Evolutionary conservation across 768 basidiomycete genomes (phyloP).

Genomic region (Trametes punicea): DNA sequence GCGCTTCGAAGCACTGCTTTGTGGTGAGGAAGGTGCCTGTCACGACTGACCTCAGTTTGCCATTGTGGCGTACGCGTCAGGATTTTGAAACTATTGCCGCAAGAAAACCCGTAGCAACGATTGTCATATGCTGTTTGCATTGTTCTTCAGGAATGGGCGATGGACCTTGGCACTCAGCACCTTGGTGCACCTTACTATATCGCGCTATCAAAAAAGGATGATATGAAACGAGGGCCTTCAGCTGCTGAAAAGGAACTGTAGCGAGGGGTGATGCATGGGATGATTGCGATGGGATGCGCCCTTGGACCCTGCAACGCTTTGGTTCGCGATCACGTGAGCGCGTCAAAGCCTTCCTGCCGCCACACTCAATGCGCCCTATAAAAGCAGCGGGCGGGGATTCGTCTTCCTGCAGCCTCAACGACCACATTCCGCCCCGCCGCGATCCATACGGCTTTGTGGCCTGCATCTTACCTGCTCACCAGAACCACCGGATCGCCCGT

Average conservation of each 20-base stretch:
- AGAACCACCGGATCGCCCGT: background rate
- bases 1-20: too few relatives aligned
- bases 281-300: background rate
- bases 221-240: too few relatives aligned
- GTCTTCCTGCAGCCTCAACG: background rate
- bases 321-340: slow-evolving; percentile 10
- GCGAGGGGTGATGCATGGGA: background rate
- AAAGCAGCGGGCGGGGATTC: background rate
- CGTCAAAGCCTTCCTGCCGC: slow-evolving; percentile 3
- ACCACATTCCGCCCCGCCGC: background rate
- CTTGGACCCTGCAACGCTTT: slow-evolving; percentile 3
- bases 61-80: too few relatives aligned
- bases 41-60: too few relatives aligned
- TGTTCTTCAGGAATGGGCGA: too few relatives aligned
- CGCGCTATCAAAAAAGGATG: too few relatives aligned
- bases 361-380: slow-evolving; percentile 3
- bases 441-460: background rate
- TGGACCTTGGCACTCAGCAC: too few relatives aligned
- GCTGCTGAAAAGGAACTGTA: background rate
- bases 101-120: too few relatives aligned
- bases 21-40: too few relatives aligned
- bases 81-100: too few relatives aligned
- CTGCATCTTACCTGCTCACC: background rate
- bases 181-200: too few relatives aligned
- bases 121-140: too few relatives aligned